Conservation (phyloP, 2,329 filamentous ascomycete genomes). For the Stemphylium vesicarium region DNA sequence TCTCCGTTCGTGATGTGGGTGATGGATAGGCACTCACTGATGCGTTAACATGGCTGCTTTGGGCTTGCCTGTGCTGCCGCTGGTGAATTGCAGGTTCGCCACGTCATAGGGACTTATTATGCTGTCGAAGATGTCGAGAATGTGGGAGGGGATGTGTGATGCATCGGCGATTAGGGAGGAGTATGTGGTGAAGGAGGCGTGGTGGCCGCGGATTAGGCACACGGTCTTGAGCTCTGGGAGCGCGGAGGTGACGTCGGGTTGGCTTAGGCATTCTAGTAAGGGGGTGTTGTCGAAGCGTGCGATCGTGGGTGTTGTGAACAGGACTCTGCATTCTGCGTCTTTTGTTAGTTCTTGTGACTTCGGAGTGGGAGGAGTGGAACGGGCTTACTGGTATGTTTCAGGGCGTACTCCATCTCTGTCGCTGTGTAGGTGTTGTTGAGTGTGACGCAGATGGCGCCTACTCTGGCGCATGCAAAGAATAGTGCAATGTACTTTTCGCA, state of each 20-base stretch:
- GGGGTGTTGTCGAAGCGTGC: slow-evolving; percentile 68
- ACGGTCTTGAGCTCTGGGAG: slow-evolving; percentile 42
- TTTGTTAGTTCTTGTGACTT: slow-evolving; percentile 1
- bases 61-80: slow-evolving; percentile 47
- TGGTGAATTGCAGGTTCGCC: slow-evolving; percentile 49
- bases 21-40: slow-evolving; percentile 34
- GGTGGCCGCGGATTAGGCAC: slow-evolving; percentile 40
- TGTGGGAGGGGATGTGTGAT: slow-evolving; percentile 38
- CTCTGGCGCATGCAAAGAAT: slow-evolving; percentile 71
- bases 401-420: slow-evolving; percentile 72
- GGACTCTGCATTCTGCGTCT: slow-evolving; percentile 67
- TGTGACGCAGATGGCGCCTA: slow-evolving; percentile 67
- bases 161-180: slow-evolving; percentile 58
- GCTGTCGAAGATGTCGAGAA: slow-evolving; percentile 45
- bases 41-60: slow-evolving; percentile 51
- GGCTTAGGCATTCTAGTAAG: slow-evolving; percentile 56
- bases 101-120: slow-evolving; percentile 46
- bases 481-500: slow-evolving; percentile 66
- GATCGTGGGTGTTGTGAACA: slow-evolving; percentile 75
- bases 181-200: slow-evolving; percentile 64
- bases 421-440: slow-evolving; percentile 84
- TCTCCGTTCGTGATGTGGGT: too few species aligned
- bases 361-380: too few species aligned
- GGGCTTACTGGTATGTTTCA: slow-evolving; percentile 69
- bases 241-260: slow-evolving; percentile 19